Evolutionary conservation across 2,329 filamentous ascomycete species (phyloP).

Genomic region (Zasmidium angulare): DNA sequence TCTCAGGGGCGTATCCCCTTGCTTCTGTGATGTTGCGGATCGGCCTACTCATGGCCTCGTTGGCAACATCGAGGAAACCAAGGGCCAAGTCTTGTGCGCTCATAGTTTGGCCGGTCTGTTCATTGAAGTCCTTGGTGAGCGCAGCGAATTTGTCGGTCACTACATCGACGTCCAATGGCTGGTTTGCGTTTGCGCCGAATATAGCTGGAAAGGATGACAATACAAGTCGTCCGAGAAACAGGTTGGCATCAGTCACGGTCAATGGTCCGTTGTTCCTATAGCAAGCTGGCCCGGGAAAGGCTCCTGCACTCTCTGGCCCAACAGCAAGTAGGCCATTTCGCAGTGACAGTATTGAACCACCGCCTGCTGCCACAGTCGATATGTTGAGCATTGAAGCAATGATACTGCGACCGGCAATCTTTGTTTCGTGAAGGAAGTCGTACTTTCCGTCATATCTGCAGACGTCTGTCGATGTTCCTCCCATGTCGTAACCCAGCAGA

Average conservation of each 20-base stretch:
- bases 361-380: conserved; percentile 45
- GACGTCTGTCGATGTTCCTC: conserved; percentile 36
- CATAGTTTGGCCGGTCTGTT: conserved; percentile 48
- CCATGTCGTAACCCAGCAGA: conserved; percentile 31
- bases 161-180: conserved; percentile 24
- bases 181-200: conserved; percentile 34
- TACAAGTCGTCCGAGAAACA: conserved; percentile 35
- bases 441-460: conserved; percentile 34
- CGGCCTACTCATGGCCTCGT: conserved; percentile 81
- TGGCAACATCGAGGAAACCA: conserved; percentile 81
- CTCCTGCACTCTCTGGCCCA: conserved; percentile 25
- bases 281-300: conserved; percentile 36
- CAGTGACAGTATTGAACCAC: conserved; percentile 44
- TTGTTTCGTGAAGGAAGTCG: conserved; percentile 36
- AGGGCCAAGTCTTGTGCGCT: conserved; percentile 77
- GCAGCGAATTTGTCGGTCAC: conserved; percentile 16
- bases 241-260: conserved; percentile 38
- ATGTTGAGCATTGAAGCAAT: conserved; percentile 36
- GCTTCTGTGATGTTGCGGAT: conserved; percentile 86
- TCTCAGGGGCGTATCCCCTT: conserved; percentile 81
- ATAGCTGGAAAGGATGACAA: conserved; percentile 35
- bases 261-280: conserved; percentile 38
- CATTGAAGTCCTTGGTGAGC: conserved; percentile 20
- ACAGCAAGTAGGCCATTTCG: conserved; percentile 22
- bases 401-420: conserved; percentile 34